These are phyloP conservation scores for Sarocladium brachiariae DNA, from an alignment of 2,329 filamentous ascomycete genomes.

Conservation along the genomic window DNA sequence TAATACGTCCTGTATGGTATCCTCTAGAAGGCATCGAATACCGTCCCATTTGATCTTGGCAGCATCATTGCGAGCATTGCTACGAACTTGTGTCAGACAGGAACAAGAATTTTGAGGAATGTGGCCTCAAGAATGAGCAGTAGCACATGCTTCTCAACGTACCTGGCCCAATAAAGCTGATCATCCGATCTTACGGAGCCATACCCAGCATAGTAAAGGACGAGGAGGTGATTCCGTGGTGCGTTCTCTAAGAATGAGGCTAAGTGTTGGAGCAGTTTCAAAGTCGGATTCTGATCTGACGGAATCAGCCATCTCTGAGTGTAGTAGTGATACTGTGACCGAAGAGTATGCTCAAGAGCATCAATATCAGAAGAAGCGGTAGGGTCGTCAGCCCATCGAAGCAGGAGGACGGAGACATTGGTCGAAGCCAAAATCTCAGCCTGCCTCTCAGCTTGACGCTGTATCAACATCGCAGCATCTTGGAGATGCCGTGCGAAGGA, in stretches of 20 bases:
- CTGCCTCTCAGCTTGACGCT: conserved; percentile 52
- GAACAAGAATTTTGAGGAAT: no score
- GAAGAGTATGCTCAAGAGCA: conserved; percentile 50
- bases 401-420: conserved; percentile 51
- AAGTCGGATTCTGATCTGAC: conserved; percentile 49
- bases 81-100: conserved; percentile 22
- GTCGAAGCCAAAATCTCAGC: conserved; percentile 35
- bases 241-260: conserved; percentile 53
- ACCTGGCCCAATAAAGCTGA: conserved; percentile 62
- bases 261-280: conserved; percentile 56
- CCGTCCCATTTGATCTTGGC: conserved; percentile 57
- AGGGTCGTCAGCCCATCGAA: conserved; percentile 57
- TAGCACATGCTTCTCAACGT: conserved; percentile 26
- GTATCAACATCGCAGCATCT: conserved; percentile 61
- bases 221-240: conserved; percentile 51
- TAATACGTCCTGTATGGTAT: conserved; percentile 56
- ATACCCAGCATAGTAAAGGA: conserved; percentile 59
- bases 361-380: conserved; percentile 46
- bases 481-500: conserved; percentile 61
- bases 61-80: conserved; percentile 51
- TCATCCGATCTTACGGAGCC: conserved; percentile 52
- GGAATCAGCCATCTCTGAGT: conserved; percentile 58
- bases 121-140: no score
- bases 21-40: conserved; percentile 55
- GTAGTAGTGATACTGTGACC: conserved; percentile 53